phyloP scores from a whole-genome alignment of 768 basidiomycete genomes.

The Mrakia gelida region DNA sequence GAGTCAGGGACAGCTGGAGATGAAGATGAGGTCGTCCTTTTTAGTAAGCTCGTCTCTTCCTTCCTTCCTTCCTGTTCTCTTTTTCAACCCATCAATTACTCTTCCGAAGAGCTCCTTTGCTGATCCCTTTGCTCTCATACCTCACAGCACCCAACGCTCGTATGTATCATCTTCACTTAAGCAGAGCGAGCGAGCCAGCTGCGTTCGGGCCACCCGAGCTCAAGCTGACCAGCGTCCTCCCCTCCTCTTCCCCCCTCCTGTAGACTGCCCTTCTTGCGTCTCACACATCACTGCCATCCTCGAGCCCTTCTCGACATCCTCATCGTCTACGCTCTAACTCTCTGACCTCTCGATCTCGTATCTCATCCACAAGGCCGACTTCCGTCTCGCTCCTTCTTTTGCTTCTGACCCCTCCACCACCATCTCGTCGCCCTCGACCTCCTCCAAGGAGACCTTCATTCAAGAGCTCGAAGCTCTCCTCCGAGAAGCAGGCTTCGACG shows the following conservation, averaged over 20 bases:
- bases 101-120: background rate
- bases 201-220: too few species aligned
- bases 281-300: slow-evolving; percentile 29
- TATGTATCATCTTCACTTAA: background rate
- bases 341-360: slow-evolving; percentile 16
- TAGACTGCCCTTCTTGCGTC: slow-evolving; percentile 31
- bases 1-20: background rate
- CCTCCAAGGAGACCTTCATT: background rate
- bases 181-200: too few species aligned
- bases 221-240: slow-evolving; percentile 1
- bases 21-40: background rate
- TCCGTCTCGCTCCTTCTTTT: slow-evolving; percentile 1
- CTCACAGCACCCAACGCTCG: slow-evolving; percentile 24
- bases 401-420: background rate
- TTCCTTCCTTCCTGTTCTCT: background rate
- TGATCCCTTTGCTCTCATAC: too few species aligned
- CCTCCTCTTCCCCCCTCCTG: background rate
- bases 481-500: slow-evolving; percentile 18
- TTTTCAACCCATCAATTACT: background rate
- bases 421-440: background rate
- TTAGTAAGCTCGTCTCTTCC: background rate
- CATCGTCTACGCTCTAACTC: background rate
- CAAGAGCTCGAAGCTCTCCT: background rate
- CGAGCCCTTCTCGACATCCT: slow-evolving; percentile 1
- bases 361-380: slow-evolving; percentile 22